Base-by-base conservation (phyloP, 1,284 basidiomycete genomes). In the Pseudozyma pruni region DNA sequence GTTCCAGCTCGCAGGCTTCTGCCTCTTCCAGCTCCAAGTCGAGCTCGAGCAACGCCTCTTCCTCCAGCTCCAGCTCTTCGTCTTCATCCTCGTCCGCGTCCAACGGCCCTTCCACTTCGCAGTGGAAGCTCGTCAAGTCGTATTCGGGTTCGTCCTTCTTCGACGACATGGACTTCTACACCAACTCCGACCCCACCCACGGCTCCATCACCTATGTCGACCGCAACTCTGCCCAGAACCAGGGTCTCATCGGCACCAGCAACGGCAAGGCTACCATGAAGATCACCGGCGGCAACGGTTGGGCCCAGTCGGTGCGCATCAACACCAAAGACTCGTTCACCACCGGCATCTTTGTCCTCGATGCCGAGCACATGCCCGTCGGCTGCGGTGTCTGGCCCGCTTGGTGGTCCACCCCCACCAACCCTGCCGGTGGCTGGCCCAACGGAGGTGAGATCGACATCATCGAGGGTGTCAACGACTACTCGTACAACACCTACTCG, bases 331-430 rank as follows among this genome's bases (percentile, higher is more conserved):
- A 70, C 38, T 55, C 72, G 8, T 76, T 69, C 55, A 62, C 66
- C 45, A 64, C 64, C 17, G 76, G 76, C 19, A 50, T 79, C 46
- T 61, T 75, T 40, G 48, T 79, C 8, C 67, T 73, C 39, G 74
- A 79, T 35, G 70, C 75, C 31, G 53, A 57, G 27, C 68, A 77
- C 51, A 72, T 77, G 67, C 77, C 77, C 13, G 57, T 68, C 19
- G 77, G 75, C 5, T 79, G 77, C 29, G 69, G 67, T 20, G 57
- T 72, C 19, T 81, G 80, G 80, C 80, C 80, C 11, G 79, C 80
- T 4, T 74, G 79, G 45, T 81, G 80, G 80, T 69, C 73, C 10
- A 73, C 75, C 14, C 57, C 71, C 2, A 31, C 52, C 38, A 54
- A 57, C 46, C 62, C 62, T 9, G 7, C 37, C 19, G 60, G 66